Conservation (phyloP, 2,329 filamentous ascomycete species). For the Chaetomium olivaceum region DNA sequence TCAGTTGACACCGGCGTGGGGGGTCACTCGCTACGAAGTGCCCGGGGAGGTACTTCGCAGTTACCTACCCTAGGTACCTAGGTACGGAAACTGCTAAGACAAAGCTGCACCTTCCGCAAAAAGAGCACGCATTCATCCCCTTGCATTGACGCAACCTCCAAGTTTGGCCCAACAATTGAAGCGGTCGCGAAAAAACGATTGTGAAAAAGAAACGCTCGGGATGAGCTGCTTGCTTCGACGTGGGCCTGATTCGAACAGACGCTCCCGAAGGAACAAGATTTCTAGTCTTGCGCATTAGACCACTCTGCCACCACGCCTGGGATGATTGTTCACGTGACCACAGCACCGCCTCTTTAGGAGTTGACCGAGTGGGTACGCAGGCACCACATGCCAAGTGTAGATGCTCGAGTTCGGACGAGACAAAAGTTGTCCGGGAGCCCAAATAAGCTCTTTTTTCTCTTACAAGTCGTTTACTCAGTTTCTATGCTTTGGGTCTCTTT, state of each 20-base stretch:
- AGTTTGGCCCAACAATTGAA: neutral
- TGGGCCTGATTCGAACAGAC: constrained; percentile 33
- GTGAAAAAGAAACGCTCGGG: constrained; percentile 6
- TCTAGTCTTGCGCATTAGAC: constrained; percentile 32
- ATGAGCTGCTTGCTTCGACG: constrained; percentile 12
- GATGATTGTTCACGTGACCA: constrained; percentile 16
- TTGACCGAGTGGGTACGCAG: neutral
- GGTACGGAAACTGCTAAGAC: too few relatives aligned
- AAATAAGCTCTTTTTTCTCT: too few relatives aligned
- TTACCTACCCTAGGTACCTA: too few relatives aligned
- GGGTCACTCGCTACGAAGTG: neutral
- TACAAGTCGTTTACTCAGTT: too few relatives aligned
- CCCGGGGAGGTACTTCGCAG: too few relatives aligned
- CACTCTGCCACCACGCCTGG: constrained; percentile 31
- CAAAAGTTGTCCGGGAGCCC: too few relatives aligned
- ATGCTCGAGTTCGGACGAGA: too few relatives aligned
- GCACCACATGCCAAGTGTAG: too few relatives aligned
- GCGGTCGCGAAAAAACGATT: neutral
- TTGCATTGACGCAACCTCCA: neutral
- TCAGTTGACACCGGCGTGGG: constrained; percentile 11
- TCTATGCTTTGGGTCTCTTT: too few relatives aligned
- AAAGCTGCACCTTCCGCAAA: neutral
- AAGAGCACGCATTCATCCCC: neutral
- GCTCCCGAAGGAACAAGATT: constrained; percentile 32
- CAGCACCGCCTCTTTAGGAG: neutral